Evolutionary conservation across 1,284 basidiomycete genomes (phyloP), one percentile per base, ranked within the genome.

Genomic region (Anthracocystis setariae): DNA sequence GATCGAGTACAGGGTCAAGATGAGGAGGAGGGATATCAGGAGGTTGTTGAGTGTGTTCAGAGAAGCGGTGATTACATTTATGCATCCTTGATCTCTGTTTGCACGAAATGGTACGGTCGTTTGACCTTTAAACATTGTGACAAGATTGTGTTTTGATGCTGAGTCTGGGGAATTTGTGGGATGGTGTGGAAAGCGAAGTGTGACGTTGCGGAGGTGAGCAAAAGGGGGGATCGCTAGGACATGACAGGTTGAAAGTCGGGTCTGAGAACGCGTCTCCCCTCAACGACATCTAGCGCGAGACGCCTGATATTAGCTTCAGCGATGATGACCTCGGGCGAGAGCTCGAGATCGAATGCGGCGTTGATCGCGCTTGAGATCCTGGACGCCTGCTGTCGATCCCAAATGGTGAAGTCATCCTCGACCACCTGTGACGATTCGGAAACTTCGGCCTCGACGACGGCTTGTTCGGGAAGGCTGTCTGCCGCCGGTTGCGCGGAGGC

Each of bases 341-440:
- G 90, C 78, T 98, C 94, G 38, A 97, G 90, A 33, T 87, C 89
- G 80, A 95, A 96, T 9, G 90, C 88, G 80, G 91, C 88, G 73
- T 90, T 86, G 69, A 95, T 89, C 20, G 89, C 90, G 20, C 85
- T 84, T 39, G 90, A 90, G 74, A 98, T 97, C 45, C 92, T 88
- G 82, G 89, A 89, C 24, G 94, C 95, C 83, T 98, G 94, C 39
- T 86, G 85, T 72, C 91, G 89, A 3, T 90, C 90, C 92, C 94
- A 97, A 85, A 98, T 93, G 42, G 89, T 88, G 83, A 98, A 98
- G 84, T 98, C 94, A 80, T 98, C 94, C 92, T 46, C 29, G 20
- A 13, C 23, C 59, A 1, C 27, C 44, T 9, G 10, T 8, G 58
- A 27, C 54, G 38, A 35, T 46, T 48, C 9, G 25, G 35, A 9